These are phyloP conservation scores for Aspergillus novofumigatus DNA, from an alignment of 2,329 filamentous ascomycete genomes.

Conservation along the genomic window DNA sequence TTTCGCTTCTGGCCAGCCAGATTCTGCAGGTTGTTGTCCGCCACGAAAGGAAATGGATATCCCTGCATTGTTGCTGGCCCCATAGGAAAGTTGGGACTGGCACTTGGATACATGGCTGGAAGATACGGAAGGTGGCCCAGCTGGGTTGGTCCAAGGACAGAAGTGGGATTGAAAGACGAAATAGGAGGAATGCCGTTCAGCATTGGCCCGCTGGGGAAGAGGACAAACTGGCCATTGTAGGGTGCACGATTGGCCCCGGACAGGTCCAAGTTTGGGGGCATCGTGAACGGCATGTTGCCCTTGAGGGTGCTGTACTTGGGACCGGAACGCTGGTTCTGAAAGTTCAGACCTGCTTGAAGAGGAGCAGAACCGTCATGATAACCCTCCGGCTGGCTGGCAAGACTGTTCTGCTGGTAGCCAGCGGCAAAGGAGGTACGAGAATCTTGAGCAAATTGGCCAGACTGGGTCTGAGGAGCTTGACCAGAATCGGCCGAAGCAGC, in stretches of 20 bases:
- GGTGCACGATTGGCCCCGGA: constrained; percentile 23
- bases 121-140: constrained; percentile 34
- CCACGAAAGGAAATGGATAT: constrained; percentile 35
- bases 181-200: constrained; percentile 28
- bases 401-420: constrained; percentile 17
- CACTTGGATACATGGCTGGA: constrained; percentile 34
- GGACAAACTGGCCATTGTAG: constrained; percentile 26
- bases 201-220: constrained; percentile 31
- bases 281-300: constrained; percentile 18
- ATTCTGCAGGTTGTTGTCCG: constrained; percentile 34
- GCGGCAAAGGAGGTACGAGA: constrained; percentile 21
- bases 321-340: constrained; percentile 26
- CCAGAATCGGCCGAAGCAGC: constrained; percentile 21
- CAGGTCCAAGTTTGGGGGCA: constrained; percentile 26
- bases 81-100: constrained; percentile 30
- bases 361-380: constrained; percentile 18
- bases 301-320: constrained; percentile 27
- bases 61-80: constrained; percentile 27
- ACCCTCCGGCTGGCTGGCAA: constrained; percentile 15
- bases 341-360: constrained; percentile 22
- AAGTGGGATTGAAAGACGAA: constrained; percentile 25
- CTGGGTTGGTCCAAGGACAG: constrained; percentile 30
- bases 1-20: constrained; percentile 33
- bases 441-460: constrained; percentile 24
- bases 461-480: constrained; percentile 18